Evolutionary conservation across 176 grass and related monocot genomes (phyloP).

Genomic region (Carex littledalei): DNA sequence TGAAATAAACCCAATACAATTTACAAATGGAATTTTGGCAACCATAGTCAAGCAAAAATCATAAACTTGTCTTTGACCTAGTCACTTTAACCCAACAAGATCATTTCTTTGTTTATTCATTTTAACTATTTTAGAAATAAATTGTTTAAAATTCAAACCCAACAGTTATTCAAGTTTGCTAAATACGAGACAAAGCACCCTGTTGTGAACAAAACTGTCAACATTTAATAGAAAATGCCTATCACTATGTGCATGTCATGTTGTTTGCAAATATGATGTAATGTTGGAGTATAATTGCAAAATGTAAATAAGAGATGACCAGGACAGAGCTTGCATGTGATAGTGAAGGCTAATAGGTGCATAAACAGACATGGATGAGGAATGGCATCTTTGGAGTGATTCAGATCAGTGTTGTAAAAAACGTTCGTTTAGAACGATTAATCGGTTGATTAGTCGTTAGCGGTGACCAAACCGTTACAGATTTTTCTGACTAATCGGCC

Average conservation of each 20-base stretch:
- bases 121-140: neutral
- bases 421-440: too few species aligned
- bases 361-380: neutral
- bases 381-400: neutral
- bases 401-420: neutral
- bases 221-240: neutral
- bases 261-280: neutral
- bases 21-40: neutral
- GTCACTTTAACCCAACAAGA: neutral
- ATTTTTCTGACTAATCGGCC: too few species aligned
- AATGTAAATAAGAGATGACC: neutral
- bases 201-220: neutral
- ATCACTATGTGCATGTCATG: neutral
- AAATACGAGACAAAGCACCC: neutral
- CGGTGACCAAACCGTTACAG: too few species aligned
- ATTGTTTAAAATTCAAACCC: neutral
- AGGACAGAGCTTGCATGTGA: neutral
- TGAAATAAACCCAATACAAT: constrained; percentile 33
- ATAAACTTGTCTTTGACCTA: neutral
- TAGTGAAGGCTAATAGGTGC: neutral
- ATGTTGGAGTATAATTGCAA: neutral
- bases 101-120: neutral
- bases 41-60: neutral
- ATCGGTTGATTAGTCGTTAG: too few species aligned
- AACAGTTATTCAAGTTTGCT: neutral